Base-by-base conservation (phyloP, 768 basidiomycete species). In the Mycena belliarum region DNA sequence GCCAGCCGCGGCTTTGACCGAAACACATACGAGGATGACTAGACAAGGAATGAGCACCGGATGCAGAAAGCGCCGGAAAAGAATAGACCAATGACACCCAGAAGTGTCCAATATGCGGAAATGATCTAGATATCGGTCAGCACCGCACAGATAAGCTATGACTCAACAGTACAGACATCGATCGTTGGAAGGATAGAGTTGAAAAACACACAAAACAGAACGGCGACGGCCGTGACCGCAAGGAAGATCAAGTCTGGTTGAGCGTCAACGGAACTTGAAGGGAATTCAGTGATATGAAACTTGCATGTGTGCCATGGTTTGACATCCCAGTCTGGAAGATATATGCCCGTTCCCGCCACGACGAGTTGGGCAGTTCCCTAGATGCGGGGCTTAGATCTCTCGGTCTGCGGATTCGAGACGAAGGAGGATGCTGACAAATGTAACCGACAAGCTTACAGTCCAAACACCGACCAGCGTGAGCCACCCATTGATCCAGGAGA, bases 401-500 rank as follows among this genome's bases (percentile, higher is more conserved):
- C 16, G 37, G 29, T 10, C 40, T 9, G 21, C 33, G 35, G 42
- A 33, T n/a, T n/a, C 29, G 32, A 28, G 1, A 29, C n/a, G n/a
- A n/a, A n/a, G 35, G 20, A 21, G 55, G 51, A 57, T 32, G 28
- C 71, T 46, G 69, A 83, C 84, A 64, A 88, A 88, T 4, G 81
- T 84, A 7, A 86, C 86, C 11, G 85, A 86, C 35, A 87, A 65
- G n/a, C 83, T 80, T 55, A 84, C 77, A 0, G 82, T 88, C 85
- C 86, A 88, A 15, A 86, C 83, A 24, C 87, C 87, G 26, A 86
- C 84, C 64, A 86, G 74, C 2, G 82, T 84, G 18, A 88, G 70
- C 87, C 87, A 89, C 7, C 87, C 86, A 54, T 84, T 83, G 45
- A 88, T 81, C 82, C 86, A 88, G 16, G 82, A 84, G 3, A 80